Evolutionary conservation across 768 basidiomycete species (phyloP).

Genomic region (Chiua virens): DNA sequence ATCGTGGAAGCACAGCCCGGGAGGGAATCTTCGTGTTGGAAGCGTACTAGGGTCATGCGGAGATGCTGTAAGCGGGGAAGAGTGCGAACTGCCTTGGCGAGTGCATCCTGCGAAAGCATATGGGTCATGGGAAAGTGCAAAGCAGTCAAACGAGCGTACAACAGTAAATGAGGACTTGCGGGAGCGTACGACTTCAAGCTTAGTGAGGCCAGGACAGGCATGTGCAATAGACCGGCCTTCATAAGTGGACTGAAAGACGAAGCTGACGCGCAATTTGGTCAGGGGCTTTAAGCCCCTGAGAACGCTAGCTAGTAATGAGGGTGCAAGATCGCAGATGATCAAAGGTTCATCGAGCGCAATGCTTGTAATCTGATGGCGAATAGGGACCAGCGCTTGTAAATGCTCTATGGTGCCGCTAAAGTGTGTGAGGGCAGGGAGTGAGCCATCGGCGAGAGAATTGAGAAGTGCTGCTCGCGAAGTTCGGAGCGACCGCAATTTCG

Average conservation of each 20-base stretch:
- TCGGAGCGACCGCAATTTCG: slow-evolving; percentile 47
- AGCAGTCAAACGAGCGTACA: slow-evolving; percentile 37
- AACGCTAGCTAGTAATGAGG: slow-evolving; percentile 59
- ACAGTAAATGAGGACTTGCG: slow-evolving; percentile 74
- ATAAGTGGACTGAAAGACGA: slow-evolving; percentile 71
- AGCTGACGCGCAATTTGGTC: slow-evolving; percentile 59
- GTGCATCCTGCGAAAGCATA: slow-evolving; percentile 29
- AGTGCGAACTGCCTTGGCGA: slow-evolving; percentile 60
- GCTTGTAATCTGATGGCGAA: slow-evolving; percentile 49
- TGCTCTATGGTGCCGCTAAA: slow-evolving; percentile 71
- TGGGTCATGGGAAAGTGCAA: not conserved
- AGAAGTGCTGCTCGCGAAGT: slow-evolving; percentile 58
- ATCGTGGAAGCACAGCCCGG: slow-evolving; percentile 59
- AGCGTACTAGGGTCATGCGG: slow-evolving; percentile 62
- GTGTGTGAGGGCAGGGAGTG: slow-evolving; percentile 50
- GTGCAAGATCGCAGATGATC: slow-evolving; percentile 65
- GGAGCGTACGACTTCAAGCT: slow-evolving; percentile 64
- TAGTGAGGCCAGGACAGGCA: slow-evolving; percentile 62
- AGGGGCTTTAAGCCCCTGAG: slow-evolving; percentile 57
- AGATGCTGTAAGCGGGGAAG: slow-evolving; percentile 66
- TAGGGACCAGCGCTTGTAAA: slow-evolving; percentile 55
- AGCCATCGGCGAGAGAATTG: slow-evolving; percentile 42
- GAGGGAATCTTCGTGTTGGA: slow-evolving; percentile 63
- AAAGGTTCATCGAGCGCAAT: slow-evolving; percentile 67
- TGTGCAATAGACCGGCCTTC: slow-evolving; percentile 69